Evolutionary conservation across 78 protist genomes (phyloP).

Genomic region (Planoprotostelium fungivorum): DNA sequence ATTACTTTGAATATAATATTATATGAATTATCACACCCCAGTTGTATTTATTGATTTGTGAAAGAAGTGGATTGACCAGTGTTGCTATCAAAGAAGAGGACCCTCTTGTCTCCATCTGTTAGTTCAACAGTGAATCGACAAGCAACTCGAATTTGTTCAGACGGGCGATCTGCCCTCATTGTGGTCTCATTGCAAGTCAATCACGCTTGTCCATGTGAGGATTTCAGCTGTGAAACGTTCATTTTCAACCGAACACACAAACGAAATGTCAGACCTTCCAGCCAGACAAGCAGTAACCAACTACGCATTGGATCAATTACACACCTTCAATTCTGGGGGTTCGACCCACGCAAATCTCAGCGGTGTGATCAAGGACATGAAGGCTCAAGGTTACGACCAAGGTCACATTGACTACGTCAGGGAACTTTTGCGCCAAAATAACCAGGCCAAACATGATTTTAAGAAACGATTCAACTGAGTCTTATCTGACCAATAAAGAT

Average conservation of each 20-base stretch:
- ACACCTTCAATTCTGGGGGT: slow-evolving; percentile 1
- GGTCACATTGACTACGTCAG: slow-evolving; percentile 1
- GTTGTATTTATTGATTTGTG: too few relatives aligned
- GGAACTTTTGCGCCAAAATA: not conserved
- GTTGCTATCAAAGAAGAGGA: too few relatives aligned
- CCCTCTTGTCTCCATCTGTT: too few relatives aligned
- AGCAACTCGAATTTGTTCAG: too few relatives aligned
- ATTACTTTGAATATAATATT: too few relatives aligned
- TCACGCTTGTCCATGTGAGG: slow-evolving; percentile 2
- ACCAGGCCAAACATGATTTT: slow-evolving; percentile 1
- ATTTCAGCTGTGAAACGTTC: not conserved
- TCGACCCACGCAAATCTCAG: not conserved
- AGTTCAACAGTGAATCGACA: too few relatives aligned
- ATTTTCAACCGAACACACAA: slow-evolving; percentile 1
- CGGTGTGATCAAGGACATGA: slow-evolving; percentile 1
- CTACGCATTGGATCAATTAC: slow-evolving; percentile 1
- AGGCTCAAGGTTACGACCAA: slow-evolving; percentile 1
- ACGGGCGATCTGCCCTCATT: not conserved
- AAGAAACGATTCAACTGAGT: not conserved
- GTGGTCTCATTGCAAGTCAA: not conserved
- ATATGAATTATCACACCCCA: too few relatives aligned
- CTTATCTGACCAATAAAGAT: not conserved
- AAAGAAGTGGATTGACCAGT: too few relatives aligned
- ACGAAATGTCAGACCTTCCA: slow-evolving; percentile 1
- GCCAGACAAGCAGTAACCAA: slow-evolving; percentile 1